phyloP scores from a whole-genome alignment of 331 rosid species.

The Prunus yedoensis region DNA sequence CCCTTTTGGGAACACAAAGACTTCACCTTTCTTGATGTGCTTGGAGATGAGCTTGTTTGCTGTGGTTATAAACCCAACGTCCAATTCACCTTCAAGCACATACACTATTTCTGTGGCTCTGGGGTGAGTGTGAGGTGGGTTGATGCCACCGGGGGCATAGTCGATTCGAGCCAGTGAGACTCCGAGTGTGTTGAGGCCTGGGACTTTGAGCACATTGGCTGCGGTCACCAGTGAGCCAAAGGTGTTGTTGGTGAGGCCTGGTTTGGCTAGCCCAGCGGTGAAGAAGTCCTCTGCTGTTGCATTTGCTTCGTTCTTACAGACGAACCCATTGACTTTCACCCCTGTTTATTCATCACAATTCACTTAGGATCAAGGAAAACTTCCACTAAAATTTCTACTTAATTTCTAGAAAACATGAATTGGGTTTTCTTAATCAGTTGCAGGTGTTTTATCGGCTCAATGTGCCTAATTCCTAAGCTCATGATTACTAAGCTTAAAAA shows the following conservation, averaged over 20 bases:
- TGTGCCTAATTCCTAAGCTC: not conserved
- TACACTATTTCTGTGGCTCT: constrained; percentile 89
- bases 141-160: constrained; percentile 83
- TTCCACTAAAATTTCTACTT: not conserved
- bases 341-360: constrained; percentile 36
- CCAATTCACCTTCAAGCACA: constrained; percentile 67
- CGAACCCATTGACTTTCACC: constrained; percentile 73
- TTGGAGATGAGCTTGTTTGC: constrained; percentile 59
- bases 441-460: not conserved
- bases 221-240: constrained; percentile 69
- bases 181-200: constrained; percentile 91
- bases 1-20: constrained; percentile 77
- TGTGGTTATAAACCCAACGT: constrained; percentile 87
- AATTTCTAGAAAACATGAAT: not conserved
- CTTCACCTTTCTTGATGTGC: constrained; percentile 62
- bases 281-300: constrained; percentile 67
- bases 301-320: constrained; percentile 54
- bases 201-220: constrained; percentile 68
- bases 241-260: constrained; percentile 79
- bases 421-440: not conserved
- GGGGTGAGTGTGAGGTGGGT: constrained; percentile 98
- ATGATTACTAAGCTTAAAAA: not conserved
- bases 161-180: constrained; percentile 80
- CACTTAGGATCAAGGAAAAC: not conserved
- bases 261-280: constrained; percentile 51